A percentile compares a stretch with the other conserved stretches of the same genome.
Conservation (phyloP, 352 stramenopile genomes). For the Phytophthora sp. region DNA sequence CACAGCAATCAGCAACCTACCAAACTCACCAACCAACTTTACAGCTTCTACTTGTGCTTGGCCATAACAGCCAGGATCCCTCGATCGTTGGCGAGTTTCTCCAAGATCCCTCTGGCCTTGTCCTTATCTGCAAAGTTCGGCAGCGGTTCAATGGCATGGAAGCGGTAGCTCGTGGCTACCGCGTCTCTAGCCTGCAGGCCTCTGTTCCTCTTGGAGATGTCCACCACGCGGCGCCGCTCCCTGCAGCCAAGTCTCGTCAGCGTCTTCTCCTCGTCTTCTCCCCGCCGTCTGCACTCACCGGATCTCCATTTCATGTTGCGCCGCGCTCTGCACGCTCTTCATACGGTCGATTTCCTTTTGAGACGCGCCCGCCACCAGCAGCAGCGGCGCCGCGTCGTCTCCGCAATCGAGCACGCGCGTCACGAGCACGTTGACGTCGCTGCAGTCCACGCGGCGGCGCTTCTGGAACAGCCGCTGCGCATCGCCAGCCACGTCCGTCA, state of each 20-base stretch:
- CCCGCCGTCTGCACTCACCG: constrained; percentile 42
- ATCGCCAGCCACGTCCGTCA: constrained; percentile 38
- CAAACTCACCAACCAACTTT: background rate
- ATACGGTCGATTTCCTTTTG: constrained; percentile 55
- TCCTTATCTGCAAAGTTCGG: constrained; percentile 57
- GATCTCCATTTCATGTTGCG: constrained; percentile 48
- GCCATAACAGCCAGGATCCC: constrained; percentile 89
- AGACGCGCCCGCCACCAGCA: constrained; percentile 59
- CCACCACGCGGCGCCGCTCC: constrained; percentile 58
- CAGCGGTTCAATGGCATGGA: constrained; percentile 76
- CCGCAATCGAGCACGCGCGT: constrained; percentile 36
- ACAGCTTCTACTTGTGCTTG: constrained; percentile 75
- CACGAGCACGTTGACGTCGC: constrained; percentile 14
- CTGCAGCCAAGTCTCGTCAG: constrained; percentile 31
- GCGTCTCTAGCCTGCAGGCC: constrained; percentile 40
- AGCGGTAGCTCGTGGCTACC: constrained; percentile 59
- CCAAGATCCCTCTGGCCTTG: constrained; percentile 79
- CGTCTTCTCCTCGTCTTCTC: constrained; percentile 42
- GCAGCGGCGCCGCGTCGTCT: constrained; percentile 22
- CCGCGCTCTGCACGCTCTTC: constrained; percentile 46
- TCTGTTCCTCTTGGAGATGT: constrained; percentile 61
- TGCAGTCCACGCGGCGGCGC: constrained; percentile 52
- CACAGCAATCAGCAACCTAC: background rate
- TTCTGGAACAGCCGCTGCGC: constrained; percentile 67
- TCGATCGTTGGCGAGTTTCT: constrained; percentile 85